These are phyloP conservation scores for Podochytrium sp. DNA, from an alignment of 192 early-diverging fungal species.

Conservation along the genomic window DNA sequence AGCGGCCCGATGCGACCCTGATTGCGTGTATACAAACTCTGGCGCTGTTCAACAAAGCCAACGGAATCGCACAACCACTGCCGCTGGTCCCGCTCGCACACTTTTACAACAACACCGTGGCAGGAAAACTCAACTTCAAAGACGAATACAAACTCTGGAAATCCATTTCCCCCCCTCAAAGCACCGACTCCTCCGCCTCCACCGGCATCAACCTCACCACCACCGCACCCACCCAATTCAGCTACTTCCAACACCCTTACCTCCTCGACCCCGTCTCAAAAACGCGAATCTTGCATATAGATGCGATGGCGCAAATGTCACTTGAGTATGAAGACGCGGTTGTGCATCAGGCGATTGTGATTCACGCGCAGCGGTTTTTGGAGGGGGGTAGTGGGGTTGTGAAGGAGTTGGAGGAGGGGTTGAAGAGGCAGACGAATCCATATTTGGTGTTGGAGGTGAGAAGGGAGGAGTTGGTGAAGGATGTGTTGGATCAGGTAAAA, in stretches of 20 bases:
- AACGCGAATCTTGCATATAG: slow-evolving; percentile 72
- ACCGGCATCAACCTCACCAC: background rate
- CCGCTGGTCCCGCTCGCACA: slow-evolving; percentile 46
- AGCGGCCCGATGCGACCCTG: slow-evolving; percentile 46
- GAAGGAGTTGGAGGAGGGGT: slow-evolving; percentile 55
- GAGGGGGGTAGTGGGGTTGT: slow-evolving; percentile 47
- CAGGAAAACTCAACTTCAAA: slow-evolving; percentile 68
- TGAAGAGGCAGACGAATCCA: slow-evolving; percentile 69
- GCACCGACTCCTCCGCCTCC: background rate
- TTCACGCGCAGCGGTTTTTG: slow-evolving; percentile 74
- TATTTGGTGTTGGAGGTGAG: slow-evolving; percentile 81
- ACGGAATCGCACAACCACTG: slow-evolving; percentile 41
- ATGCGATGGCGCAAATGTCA: slow-evolving; percentile 78
- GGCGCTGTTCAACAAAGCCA: slow-evolving; percentile 56
- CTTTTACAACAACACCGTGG: slow-evolving; percentile 53
- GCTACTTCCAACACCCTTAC: slow-evolving; percentile 73
- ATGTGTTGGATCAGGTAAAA: slow-evolving; percentile 74
- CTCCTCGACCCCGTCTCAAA: slow-evolving; percentile 72
- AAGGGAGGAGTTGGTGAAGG: slow-evolving; percentile 70
- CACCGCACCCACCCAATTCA: slow-evolving; percentile 52
- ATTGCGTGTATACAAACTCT: slow-evolving; percentile 57
- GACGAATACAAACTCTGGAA: slow-evolving; percentile 79
- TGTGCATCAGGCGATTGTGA: slow-evolving; percentile 77
- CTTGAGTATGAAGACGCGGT: slow-evolving; percentile 81
- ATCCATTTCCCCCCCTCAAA: slow-evolving; percentile 27